Evolutionary conservation across 2,329 filamentous ascomycete species (phyloP).

Genomic region (Botrytis fabae): DNA sequence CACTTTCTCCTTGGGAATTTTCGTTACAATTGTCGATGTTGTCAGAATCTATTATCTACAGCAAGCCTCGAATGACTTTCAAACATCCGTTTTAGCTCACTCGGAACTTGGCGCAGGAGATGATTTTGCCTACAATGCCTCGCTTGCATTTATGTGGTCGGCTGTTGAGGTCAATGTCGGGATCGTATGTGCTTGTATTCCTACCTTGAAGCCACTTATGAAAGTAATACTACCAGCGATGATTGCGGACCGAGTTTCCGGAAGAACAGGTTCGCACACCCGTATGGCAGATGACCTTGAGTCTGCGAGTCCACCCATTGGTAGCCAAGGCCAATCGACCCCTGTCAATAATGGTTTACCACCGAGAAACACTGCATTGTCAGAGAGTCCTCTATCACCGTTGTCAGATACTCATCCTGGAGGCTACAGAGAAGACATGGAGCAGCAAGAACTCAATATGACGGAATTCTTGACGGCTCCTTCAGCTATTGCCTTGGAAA

Average conservation of each 20-base stretch:
- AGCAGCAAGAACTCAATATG: slow-evolving; percentile 32
- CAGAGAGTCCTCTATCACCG: slow-evolving; percentile 18
- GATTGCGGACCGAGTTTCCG: slow-evolving; percentile 31
- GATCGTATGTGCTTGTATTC: slow-evolving; percentile 89
- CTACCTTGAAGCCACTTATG: slow-evolving; percentile 83
- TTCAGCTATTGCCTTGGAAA: neutral
- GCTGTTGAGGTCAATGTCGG: slow-evolving; percentile 88
- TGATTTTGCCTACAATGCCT: slow-evolving; percentile 72
- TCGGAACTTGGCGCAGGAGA: slow-evolving; percentile 48
- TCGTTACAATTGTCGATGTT: slow-evolving; percentile 85
- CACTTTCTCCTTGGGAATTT: slow-evolving; percentile 84
- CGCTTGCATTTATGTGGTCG: slow-evolving; percentile 89
- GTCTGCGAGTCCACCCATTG: slow-evolving; percentile 30
- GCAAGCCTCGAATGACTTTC: slow-evolving; percentile 39
- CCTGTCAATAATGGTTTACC: neutral
- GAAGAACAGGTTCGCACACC: slow-evolving; percentile 8
- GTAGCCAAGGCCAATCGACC: neutral
- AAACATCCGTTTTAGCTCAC: slow-evolving; percentile 20
- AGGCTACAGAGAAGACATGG: slow-evolving; percentile 25
- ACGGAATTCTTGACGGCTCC: slow-evolving; percentile 38
- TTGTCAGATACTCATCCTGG: slow-evolving; percentile 24
- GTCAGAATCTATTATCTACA: slow-evolving; percentile 89
- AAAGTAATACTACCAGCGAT: slow-evolving; percentile 45
- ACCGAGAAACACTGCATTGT: slow-evolving; percentile 5
- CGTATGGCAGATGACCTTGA: slow-evolving; percentile 21